phyloP scores from a whole-genome alignment of 2,329 filamentous ascomycete genomes.

The Penicillium sclerotigenum region DNA sequence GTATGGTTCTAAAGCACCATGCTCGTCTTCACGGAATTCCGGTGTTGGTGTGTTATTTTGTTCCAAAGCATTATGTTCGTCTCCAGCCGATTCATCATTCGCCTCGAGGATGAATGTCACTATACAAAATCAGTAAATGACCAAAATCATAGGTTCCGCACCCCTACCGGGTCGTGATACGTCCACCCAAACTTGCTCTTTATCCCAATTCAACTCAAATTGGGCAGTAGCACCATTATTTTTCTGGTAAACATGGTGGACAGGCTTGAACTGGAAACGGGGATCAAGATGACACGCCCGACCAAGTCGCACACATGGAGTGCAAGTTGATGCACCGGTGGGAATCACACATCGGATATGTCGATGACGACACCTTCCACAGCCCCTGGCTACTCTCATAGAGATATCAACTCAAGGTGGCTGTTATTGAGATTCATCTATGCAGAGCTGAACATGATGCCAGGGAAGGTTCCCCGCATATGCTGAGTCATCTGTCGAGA shows the following conservation, averaged over 20 bases:
- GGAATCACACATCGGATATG: slow-evolving; percentile 35
- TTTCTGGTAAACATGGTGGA: slow-evolving; percentile 36
- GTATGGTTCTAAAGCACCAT: not conserved
- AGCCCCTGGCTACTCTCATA: slow-evolving; percentile 36
- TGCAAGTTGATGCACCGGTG: slow-evolving; percentile 28
- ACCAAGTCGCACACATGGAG: slow-evolving; percentile 28
- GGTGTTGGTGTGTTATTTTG: not conserved
- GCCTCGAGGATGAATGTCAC: slow-evolving; percentile 30
- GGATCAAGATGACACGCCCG: slow-evolving; percentile 33
- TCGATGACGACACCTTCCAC: slow-evolving; percentile 36
- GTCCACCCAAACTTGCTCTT: slow-evolving; percentile 34
- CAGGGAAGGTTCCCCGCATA: slow-evolving; percentile 9
- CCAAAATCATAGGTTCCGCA: not conserved
- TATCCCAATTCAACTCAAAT: slow-evolving; percentile 33
- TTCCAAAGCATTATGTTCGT: not conserved
- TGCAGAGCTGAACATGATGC: slow-evolving; percentile 2
- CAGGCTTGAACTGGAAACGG: slow-evolving; percentile 34
- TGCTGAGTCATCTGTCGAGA: slow-evolving; percentile 16
- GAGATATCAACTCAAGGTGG: not conserved
- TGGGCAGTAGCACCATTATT: slow-evolving; percentile 24
- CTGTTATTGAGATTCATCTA: not conserved
- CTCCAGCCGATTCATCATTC: slow-evolving; percentile 14
- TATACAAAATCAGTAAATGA: slow-evolving; percentile 2
- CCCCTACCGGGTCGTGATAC: slow-evolving; percentile 26
- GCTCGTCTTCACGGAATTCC: not conserved